Evolutionary conservation across 345 rosid species (phyloP).

Genomic region (Brassica nigra): DNA sequence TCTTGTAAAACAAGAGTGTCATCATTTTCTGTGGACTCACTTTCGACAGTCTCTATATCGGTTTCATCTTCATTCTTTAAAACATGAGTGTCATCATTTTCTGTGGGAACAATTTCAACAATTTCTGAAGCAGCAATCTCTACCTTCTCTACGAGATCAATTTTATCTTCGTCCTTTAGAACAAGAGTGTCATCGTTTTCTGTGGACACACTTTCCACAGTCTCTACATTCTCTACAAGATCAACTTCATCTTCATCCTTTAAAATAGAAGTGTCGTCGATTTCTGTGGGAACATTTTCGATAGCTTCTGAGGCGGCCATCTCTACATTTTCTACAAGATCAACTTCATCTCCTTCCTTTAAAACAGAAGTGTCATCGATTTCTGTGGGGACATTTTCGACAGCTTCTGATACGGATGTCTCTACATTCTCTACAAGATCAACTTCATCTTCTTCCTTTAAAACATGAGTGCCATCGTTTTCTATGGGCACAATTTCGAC

Average conservation of each 20-base stretch:
- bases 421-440: neutral
- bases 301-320: neutral
- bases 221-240: neutral
- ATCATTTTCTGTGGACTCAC: no score
- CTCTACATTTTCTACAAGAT: neutral
- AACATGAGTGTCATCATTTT: no score
- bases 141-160: neutral
- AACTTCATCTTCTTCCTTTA: no score
- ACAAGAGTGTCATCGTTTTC: neutral
- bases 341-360: constrained; percentile 6
- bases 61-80: no score
- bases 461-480: no score
- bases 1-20: no score
- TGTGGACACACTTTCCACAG: neutral
- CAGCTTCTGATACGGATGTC: neutral
- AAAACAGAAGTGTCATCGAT: neutral
- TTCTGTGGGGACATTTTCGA: neutral
- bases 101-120: no score
- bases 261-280: neutral
- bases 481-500: no score
- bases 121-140: no score
- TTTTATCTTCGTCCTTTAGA: constrained; percentile 1
- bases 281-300: neutral
- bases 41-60: no score
- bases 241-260: constrained; percentile 12